Evolutionary conservation across 169 alveolate species (phyloP).

Genomic region (Toxoplasma gondii): DNA sequence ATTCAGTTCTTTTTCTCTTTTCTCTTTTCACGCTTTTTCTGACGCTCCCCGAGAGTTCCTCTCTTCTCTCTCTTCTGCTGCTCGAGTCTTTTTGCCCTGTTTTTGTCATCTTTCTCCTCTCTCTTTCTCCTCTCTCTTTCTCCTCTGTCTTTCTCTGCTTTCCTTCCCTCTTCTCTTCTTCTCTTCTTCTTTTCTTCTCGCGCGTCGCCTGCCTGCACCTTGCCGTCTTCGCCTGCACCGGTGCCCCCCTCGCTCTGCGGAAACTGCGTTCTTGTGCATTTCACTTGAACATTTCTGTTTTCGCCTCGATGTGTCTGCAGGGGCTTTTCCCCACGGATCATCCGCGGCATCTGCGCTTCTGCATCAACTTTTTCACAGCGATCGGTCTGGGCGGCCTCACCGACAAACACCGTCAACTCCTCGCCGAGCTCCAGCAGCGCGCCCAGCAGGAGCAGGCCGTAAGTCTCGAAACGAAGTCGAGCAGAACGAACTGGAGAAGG

Average conservation of each 20-base stretch:
- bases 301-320: not conserved
- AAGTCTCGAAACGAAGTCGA: not conserved
- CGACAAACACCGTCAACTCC: conserved; percentile 89
- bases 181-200: not conserved
- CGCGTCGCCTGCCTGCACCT: too few species aligned
- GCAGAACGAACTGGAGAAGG: not conserved
- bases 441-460: conserved; percentile 40
- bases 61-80: not conserved
- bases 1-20: not conserved
- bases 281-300: not conserved
- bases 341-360: conserved; percentile 94
- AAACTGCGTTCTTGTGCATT: not conserved
- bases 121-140: not conserved
- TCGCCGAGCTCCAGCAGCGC: conserved; percentile 67
- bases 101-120: not conserved
- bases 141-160: not conserved
- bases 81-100: not conserved
- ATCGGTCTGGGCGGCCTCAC: conserved; percentile 97
- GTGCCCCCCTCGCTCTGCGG: too few species aligned
- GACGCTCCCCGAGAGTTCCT: not conserved
- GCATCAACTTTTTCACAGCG: conserved; percentile 97
- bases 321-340: conserved; percentile 92
- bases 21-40: not conserved
- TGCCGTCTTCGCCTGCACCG: not conserved
- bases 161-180: not conserved